Evolutionary conservation across 768 basidiomycete genomes (phyloP).

Genomic region (Amanita polypyramis): DNA sequence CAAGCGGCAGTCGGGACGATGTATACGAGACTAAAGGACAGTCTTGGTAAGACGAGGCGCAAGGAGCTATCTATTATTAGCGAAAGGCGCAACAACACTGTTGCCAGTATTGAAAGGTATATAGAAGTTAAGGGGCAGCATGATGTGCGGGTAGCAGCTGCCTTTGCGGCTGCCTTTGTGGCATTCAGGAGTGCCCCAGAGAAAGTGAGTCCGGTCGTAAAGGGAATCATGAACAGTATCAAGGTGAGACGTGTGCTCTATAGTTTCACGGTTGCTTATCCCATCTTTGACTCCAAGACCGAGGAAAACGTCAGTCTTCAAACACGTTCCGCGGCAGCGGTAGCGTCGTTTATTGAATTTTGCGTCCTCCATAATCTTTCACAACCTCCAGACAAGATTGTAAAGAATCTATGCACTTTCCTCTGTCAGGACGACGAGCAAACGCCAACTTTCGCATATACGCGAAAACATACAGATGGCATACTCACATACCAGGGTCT

Average conservation of each 20-base stretch:
- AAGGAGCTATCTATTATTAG: conserved; percentile 59
- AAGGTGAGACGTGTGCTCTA: conserved; percentile 48
- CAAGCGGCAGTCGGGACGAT: conserved; percentile 57
- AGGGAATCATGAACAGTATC: conserved; percentile 95
- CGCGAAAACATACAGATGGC: conserved; percentile 50
- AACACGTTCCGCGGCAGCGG: conserved; percentile 74
- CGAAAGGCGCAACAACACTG: conserved; percentile 65
- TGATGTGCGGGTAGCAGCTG: conserved; percentile 80
- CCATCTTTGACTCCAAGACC: conserved; percentile 31
- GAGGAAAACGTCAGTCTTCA: conserved; percentile 89
- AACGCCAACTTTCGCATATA: conserved; percentile 80
- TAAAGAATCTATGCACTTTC: conserved; percentile 95
- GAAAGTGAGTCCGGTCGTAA: conserved; percentile 93
- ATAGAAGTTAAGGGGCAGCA: conserved; percentile 74
- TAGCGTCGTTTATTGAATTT: conserved; percentile 82
- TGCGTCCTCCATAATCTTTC: conserved; percentile 62
- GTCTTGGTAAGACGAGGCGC: conserved; percentile 70
- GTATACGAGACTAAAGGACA: conserved; percentile 67
- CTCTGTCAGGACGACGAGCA: conserved; percentile 84
- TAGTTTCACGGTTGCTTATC: conserved; percentile 6
- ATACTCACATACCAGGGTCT: conserved; percentile 64
- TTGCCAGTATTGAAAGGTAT: conserved; percentile 68
- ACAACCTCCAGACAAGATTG: conserved; percentile 91
- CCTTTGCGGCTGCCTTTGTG: conserved; percentile 86
- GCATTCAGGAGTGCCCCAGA: conserved; percentile 79